phyloP scores from a whole-genome alignment of 2,329 filamentous ascomycete genomes.

The Claviceps paspali region DNA sequence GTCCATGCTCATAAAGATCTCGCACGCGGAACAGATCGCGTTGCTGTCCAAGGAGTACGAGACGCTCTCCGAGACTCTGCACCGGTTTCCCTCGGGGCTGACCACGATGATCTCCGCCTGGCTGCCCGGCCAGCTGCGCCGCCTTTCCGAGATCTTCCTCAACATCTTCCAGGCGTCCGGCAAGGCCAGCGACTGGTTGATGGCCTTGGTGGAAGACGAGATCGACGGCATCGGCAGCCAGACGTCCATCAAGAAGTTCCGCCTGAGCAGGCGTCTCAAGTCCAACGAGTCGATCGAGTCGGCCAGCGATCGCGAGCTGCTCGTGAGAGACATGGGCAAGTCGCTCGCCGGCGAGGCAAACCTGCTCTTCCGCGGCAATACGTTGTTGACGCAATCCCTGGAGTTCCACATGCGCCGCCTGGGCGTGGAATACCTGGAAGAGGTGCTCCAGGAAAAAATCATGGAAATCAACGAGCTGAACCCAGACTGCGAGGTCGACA shows the following conservation, averaged over 20 bases:
- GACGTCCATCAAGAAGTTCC: conserved; percentile 54
- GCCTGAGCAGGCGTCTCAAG: conserved; percentile 55
- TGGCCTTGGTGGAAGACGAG: conserved; percentile 86
- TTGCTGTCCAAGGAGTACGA: conserved; percentile 76
- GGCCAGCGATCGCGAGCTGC: conserved; percentile 49
- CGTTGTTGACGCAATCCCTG: conserved; percentile 78
- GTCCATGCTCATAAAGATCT: conserved; percentile 69
- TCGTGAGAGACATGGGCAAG: conserved; percentile 64
- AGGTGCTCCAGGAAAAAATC: conserved; percentile 73
- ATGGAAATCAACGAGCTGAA: conserved; percentile 81
- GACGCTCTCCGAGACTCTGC: conserved; percentile 65
- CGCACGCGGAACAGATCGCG: conserved; percentile 79
- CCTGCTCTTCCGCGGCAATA: conserved; percentile 87
- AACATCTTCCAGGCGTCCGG: conserved; percentile 95
- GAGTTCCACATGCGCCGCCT: conserved; percentile 93
- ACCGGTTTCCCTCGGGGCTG: conserved; percentile 69
- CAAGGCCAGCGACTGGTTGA: conserved; percentile 74
- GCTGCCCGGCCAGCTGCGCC: conserved; percentile 60
- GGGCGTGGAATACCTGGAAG: conserved; percentile 83
- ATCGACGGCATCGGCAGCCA: conserved; percentile 88
- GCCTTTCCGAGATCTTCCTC: conserved; percentile 71
- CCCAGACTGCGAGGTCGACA: conserved; percentile 89
- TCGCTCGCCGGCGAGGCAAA: conserved; percentile 80
- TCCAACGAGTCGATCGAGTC: conserved; percentile 55
- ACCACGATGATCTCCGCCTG: conserved; percentile 73